Base-by-base conservation (phyloP, 495 filamentous ascomycete genomes). In the Mytilinidion resinicola region DNA sequence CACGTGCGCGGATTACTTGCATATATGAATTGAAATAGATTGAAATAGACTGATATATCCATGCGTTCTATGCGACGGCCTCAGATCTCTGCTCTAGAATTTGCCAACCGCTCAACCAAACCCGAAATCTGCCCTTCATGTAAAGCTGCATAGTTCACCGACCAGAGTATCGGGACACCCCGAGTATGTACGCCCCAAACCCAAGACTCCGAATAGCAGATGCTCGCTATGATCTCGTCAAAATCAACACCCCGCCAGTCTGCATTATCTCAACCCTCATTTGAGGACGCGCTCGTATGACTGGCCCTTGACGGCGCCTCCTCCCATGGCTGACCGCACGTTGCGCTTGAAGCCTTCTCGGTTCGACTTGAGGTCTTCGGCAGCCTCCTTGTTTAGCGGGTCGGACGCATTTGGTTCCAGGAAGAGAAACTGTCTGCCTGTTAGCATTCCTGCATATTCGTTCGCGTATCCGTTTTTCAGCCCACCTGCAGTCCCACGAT, bases 331-430 rank as follows among this genome's bases (percentile, higher is more conserved):
- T 11, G 74, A 73, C 64, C 88, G 80, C 19, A 96, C 95, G 68
- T 97, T 96, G 53, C 89, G 78, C 77, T 90, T 95, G 75, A 98
- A 98, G 34, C 76, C 80, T 15, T 97, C 93, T 15, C 89, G 74
- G 65, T 88, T 95, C 25, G 75, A 74, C 60, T 91, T 82, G 61
- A 98, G 80, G 71, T 97, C 95, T 46, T 96, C 89, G 0, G 93
- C 95, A 2, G 93, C 93, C 63, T 96, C 91, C 76, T 98, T 96
- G 72, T 98, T 98, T 30, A 98, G 76, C n/a, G 93, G 93, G 70
- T 98, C 93, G 35, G 85, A 87, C 7, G 93, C 90, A 69, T 98
- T 98, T 9, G 93, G 93, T 71, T 98, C 93, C 33, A 98, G 86
- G 78, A 97, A 98, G 41, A 98, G 78, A 73, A 96, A 96, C 86